Base-by-base conservation (phyloP, 306 rosid genomes). In the Prunus mume region DNA sequence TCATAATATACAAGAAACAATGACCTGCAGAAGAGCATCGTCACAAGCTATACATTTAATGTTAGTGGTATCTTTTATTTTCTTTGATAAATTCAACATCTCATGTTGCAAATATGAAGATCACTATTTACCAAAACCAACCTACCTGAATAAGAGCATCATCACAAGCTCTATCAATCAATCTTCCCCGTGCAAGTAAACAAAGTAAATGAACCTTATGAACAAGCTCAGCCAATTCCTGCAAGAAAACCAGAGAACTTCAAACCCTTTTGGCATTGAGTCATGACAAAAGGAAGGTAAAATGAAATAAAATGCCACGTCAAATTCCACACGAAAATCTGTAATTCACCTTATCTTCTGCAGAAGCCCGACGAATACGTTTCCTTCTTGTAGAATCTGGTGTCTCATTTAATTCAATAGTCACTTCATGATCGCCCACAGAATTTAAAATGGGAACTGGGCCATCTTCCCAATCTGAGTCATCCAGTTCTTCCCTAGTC, bases 401-500 rank as follows among this genome's bases (percentile, higher is more conserved):
- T 64, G 89, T 83, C 75, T 81, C 90, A 70, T 80, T 73, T 61
- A 95, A 75, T 81, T 95, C 96, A 79, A 95, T 84, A 50, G 96
- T 89, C 79, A 92, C 72, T 41, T 83, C 79, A 58, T 55, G 67
- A 88, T 82, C 82, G 45, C 72, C 85, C 51, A 74, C 30, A 57
- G 72, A 75, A 52, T 70, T 81, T 52, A 34, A 60, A 64, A 30
- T 38, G 18, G 84, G 79, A 81, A 89, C 75, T 69, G 78, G 57
- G 69, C 96, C 97, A 81, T 95, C 97, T 87, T 95, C 97, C 98
- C 97, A 92, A 83, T 92, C 96, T 0, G 88, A 83, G 81, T 92
- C 93, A 83, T 87, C 69, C 78, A 87, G 64, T 56, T 91, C 96
- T 71, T 86, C 94, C 82, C 45, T 69, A 55, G 75, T 75, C 15